These are phyloP conservation scores for Alternaria metachromatica DNA, from an alignment of 2,329 filamentous ascomycete genomes.

Conservation along the genomic window DNA sequence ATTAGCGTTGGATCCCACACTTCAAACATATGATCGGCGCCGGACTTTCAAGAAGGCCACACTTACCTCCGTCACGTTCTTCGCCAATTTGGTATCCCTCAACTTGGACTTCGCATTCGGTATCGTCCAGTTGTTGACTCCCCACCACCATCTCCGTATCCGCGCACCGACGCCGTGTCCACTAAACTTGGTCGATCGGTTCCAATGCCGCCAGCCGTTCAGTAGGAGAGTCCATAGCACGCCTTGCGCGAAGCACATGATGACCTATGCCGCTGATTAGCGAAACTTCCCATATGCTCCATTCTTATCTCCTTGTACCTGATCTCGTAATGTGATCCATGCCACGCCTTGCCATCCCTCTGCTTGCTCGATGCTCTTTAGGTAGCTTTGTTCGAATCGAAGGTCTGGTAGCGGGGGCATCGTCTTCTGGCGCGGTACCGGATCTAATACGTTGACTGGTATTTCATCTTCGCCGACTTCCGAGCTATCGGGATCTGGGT, in stretches of 20 bases:
- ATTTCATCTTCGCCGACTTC: slow-evolving; percentile 70
- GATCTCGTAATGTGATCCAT: slow-evolving; percentile 87
- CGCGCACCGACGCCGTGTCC: slow-evolving; percentile 79
- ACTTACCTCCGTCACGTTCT: slow-evolving; percentile 47
- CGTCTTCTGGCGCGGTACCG: slow-evolving; percentile 58
- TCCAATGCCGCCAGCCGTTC: slow-evolving; percentile 90
- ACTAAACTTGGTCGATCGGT: slow-evolving; percentile 75
- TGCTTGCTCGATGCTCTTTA: slow-evolving; percentile 83
- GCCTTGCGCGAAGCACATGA: slow-evolving; percentile 88
- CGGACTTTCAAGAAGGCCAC: slow-evolving; percentile 41
- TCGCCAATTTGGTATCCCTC: slow-evolving; percentile 41
- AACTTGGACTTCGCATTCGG: slow-evolving; percentile 30
- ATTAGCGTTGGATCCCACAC: slow-evolving; percentile 16
- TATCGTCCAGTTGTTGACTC: slow-evolving; percentile 82
- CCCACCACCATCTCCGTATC: slow-evolving; percentile 91
- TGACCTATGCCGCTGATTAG: slow-evolving; percentile 60
- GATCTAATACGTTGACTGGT: slow-evolving; percentile 69
- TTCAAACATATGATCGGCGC: slow-evolving; percentile 8
- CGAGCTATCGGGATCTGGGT: slow-evolving; percentile 52
- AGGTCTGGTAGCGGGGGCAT: slow-evolving; percentile 82
- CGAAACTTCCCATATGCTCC: not conserved
- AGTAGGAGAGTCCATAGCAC: slow-evolving; percentile 86
- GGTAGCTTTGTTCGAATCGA: slow-evolving; percentile 97
- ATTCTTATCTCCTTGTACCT: slow-evolving; percentile 61
- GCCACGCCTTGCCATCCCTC: slow-evolving; percentile 79